These are phyloP conservation scores for Amanita pseudoporphyria DNA, from an alignment of 768 basidiomycete species.

Conservation along the genomic window DNA sequence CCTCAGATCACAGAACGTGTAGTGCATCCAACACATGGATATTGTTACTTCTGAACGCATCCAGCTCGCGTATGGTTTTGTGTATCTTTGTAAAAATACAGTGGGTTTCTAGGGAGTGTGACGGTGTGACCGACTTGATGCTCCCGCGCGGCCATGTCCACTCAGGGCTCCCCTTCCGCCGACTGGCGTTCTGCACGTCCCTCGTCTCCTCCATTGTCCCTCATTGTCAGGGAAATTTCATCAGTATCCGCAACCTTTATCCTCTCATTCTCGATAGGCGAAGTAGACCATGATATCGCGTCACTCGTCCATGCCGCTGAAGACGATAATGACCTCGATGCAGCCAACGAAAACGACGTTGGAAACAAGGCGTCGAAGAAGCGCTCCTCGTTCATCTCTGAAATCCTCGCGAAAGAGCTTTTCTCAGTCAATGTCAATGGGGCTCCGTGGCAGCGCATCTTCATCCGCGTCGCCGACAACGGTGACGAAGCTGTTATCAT, in stretches of 20 bases:
- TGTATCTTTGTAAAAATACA: neutral
- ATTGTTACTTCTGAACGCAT: constrained; percentile 5
- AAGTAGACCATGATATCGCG: constrained; percentile 26
- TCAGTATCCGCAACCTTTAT: constrained; percentile 81
- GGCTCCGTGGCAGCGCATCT: constrained; percentile 67
- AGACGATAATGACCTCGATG: constrained; percentile 21
- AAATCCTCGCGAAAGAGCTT: constrained; percentile 64
- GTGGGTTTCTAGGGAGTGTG: neutral
- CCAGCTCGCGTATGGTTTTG: neutral
- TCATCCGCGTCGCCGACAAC: constrained; percentile 71
- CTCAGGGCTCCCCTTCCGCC: constrained; percentile 17
- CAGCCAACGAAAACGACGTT: constrained; percentile 9
- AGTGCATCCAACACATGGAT: constrained; percentile 2
- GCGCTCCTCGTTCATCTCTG: constrained; percentile 39
- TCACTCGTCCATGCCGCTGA: constrained; percentile 33
- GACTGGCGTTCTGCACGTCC: constrained; percentile 77
- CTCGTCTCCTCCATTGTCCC: constrained; percentile 62
- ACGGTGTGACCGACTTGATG: constrained; percentile 5
- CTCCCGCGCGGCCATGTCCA: constrained; percentile 16
- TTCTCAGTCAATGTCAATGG: constrained; percentile 69
- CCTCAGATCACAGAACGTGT: neutral
- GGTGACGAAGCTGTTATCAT: constrained; percentile 86
- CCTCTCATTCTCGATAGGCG: constrained; percentile 44
- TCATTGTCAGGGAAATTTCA: constrained; percentile 71
- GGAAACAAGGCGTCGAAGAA: constrained; percentile 9